Conservation (phyloP, 2,329 filamentous ascomycete species). For the Apiospora arundinis region DNA sequence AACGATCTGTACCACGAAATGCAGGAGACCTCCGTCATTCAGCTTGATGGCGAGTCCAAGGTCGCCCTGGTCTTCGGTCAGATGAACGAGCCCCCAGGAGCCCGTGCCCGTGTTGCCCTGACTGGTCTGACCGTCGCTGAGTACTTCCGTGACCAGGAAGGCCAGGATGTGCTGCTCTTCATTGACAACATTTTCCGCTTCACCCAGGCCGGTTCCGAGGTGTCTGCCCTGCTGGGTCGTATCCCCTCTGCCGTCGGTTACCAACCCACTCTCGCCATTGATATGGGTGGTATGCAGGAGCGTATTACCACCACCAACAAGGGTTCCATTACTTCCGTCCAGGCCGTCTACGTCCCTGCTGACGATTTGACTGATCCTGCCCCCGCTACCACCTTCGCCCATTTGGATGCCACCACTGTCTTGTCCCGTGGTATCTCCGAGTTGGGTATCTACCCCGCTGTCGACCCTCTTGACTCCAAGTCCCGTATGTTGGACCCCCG, state of each 20-base stretch:
- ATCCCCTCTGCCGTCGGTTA: slow-evolving; percentile 99
- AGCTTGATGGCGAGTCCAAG: slow-evolving; percentile 99
- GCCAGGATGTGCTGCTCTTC: slow-evolving; percentile 98
- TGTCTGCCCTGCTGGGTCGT: slow-evolving; percentile 98
- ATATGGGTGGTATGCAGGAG: slow-evolving; percentile 99
- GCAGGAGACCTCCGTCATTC: slow-evolving; percentile 99
- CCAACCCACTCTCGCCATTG: slow-evolving; percentile 96
- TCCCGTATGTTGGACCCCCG: slow-evolving; percentile 99
- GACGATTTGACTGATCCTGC: slow-evolving; percentile 99
- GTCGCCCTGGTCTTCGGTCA: slow-evolving; percentile 99
- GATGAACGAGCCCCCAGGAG: slow-evolving; percentile 99
- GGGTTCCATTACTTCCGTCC: slow-evolving; percentile 99
- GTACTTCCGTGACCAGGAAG: slow-evolving; percentile 78
- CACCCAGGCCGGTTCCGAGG: slow-evolving; percentile 99
- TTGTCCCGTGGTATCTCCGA: slow-evolving; percentile 99
- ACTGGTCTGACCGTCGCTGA: slow-evolving; percentile 85
- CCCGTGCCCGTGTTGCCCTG: slow-evolving; percentile 98
- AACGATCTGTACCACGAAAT: slow-evolving; percentile 99
- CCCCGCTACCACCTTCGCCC: slow-evolving; percentile 98
- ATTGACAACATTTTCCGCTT: slow-evolving; percentile 99
- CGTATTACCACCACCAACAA: slow-evolving; percentile 99
- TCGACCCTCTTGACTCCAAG: slow-evolving; percentile 99
- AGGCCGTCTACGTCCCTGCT: slow-evolving; percentile 99
- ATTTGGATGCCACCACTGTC: slow-evolving; percentile 99
- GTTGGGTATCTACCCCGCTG: slow-evolving; percentile 99